Base-by-base conservation (phyloP, 2,329 filamentous ascomycete species). In the Aspergillus amoenus region DNA sequence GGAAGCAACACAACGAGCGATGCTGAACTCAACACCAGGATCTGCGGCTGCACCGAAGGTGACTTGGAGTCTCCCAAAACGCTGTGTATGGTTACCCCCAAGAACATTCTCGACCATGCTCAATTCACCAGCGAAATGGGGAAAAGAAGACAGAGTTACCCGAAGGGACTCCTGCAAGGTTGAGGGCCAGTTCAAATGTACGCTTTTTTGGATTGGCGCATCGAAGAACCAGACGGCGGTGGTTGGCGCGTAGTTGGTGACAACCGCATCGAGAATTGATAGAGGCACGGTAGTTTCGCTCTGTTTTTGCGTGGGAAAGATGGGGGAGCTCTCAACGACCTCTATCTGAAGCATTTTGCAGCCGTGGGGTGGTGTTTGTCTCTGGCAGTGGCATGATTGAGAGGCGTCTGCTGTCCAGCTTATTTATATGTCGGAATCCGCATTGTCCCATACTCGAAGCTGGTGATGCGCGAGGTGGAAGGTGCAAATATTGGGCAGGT, bases 11-110 rank as follows among this genome's bases (percentile, higher is more conserved):
- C 55, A 58, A 13, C 40, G 62, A 2, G 71, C 75, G 2, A 71
- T 61, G 21, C 73, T 58, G 37, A 78, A 73, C 34, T 75, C 76
- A 3, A 80, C 73, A 0, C 79, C 79, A 3, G 75, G 74, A 60
- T 81, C 80, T 8, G 63, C 52, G 0, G 64, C 17, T 3, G 67
- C 64, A 39, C 76, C 75, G 58, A 75, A 77, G 5, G 67, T 57
- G 57, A 65, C 49, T 56, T 63, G 63, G 50, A 5, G 71, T 61
- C 42, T 74, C 70, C 72, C 73, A 74, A 57, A 67, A 3, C 64
- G 66, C 39, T 60, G 61, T 4, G 51, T 53, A 17, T 53, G 51
- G 3, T 45, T 12, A 2, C 46, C 46, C 24, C 18, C 22, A 3
- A 24, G 21, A 8, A 40, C 13, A 21, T 50, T 18, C 12, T 39